Conservation (phyloP, 305 asterid genomes). For the Rubia peregrina region DNA sequence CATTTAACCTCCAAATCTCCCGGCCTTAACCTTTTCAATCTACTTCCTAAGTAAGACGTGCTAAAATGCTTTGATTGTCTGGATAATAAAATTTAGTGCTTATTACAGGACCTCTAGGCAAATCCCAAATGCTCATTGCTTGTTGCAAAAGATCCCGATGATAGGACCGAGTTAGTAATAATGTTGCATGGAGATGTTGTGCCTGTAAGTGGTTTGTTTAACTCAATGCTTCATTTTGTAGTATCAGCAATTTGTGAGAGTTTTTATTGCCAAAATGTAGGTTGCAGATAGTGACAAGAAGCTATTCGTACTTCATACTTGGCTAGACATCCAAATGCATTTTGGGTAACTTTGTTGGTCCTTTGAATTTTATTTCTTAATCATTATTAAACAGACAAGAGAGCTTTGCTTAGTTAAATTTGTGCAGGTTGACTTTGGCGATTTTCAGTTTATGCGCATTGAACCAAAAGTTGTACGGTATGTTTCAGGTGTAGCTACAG, state of each 20-base stretch:
- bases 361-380: neutral
- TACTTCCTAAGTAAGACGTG: neutral
- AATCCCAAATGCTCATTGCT: slow-evolving; percentile 88
- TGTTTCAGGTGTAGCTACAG: slow-evolving; percentile 90
- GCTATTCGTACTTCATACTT: slow-evolving; percentile 64
- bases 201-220: slow-evolving; percentile 45
- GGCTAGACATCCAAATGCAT: slow-evolving; percentile 83
- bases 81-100: slow-evolving; percentile 14
- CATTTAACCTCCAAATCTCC: neutral
- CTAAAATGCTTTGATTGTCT: neutral
- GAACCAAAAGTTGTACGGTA: slow-evolving; percentile 75
- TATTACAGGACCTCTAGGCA: slow-evolving; percentile 79
- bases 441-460: slow-evolving; percentile 79
- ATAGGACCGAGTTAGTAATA: slow-evolving; percentile 74
- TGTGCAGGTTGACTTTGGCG: slow-evolving; percentile 90
- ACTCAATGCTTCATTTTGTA: neutral
- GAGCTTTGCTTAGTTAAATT: slow-evolving; percentile 20
- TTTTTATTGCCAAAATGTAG: slow-evolving; percentile 25
- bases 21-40: neutral
- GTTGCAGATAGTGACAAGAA: slow-evolving; percentile 47
- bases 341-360: slow-evolving; percentile 53
- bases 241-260: slow-evolving; percentile 9
- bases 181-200: slow-evolving; percentile 80
- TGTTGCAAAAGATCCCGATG: slow-evolving; percentile 92
- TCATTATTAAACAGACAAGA: slow-evolving; percentile 16